These are phyloP conservation scores for Cichorium intybus DNA, from an alignment of 140 eudicot genomes.

Conservation along the genomic window DNA sequence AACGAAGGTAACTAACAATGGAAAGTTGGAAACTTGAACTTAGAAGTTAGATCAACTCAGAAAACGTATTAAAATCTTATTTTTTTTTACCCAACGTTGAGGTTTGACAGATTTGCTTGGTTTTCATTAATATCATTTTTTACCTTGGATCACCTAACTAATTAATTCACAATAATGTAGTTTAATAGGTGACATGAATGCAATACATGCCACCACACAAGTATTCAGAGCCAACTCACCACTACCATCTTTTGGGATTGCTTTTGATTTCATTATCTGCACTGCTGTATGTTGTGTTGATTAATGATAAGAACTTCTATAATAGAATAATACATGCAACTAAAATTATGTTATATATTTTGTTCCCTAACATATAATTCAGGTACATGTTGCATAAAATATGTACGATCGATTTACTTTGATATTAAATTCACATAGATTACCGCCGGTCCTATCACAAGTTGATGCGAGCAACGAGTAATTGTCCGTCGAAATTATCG, in stretches of 20 bases:
- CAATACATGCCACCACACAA: conserved; percentile 20
- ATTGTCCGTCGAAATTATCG: too few species aligned
- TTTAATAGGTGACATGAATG: neutral
- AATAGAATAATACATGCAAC: neutral
- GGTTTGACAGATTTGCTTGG: neutral
- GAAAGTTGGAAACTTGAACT: too few species aligned
- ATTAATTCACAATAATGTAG: conserved; percentile 8
- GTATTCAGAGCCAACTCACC: conserved; percentile 24
- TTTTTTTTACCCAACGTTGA: neutral
- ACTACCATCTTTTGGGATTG: neutral
- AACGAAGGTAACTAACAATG: too few species aligned
- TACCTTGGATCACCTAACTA: neutral
- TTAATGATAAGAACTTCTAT: neutral
- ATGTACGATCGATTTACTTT: neutral
- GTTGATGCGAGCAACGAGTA: too few species aligned
- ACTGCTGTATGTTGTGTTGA: neutral
- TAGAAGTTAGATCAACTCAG: too few species aligned
- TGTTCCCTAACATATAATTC: neutral
- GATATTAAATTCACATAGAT: neutral
- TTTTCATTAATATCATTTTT: too few species aligned
- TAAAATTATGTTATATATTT: neutral
- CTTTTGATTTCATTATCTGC: conserved; percentile 1
- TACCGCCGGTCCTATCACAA: neutral
- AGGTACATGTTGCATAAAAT: neutral
- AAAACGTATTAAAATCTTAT: neutral